phyloP scores from a whole-genome alignment of 148 eudicot genomes.

The Amaranthus palmeri region DNA sequence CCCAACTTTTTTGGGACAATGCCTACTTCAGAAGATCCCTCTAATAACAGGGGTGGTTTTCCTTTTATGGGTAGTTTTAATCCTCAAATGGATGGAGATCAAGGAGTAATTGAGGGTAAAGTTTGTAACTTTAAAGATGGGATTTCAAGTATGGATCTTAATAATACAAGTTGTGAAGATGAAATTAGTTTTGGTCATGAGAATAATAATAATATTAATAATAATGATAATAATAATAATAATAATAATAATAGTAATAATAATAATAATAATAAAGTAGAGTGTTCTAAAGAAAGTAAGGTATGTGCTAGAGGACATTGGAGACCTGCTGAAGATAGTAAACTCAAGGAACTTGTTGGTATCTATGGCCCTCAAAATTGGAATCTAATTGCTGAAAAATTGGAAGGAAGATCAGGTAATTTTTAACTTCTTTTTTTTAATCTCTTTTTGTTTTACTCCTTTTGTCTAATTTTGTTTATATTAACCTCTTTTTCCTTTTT shows the following conservation, averaged over 20 bases:
- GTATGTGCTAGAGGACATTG: constrained; percentile 81
- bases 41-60: constrained; percentile 17
- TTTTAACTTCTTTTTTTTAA: not conserved
- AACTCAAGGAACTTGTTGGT: constrained; percentile 70
- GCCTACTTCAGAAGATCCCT: constrained; percentile 16
- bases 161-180: constrained; percentile 20
- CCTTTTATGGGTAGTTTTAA: constrained; percentile 16
- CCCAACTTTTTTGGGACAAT: constrained; percentile 13
- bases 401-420: constrained; percentile 80
- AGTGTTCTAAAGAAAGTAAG: constrained; percentile 32
- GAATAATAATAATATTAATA: constrained; percentile 2
- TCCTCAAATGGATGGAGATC: constrained; percentile 1
- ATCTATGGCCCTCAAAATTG: constrained; percentile 84
- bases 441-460: not conserved
- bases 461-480: too few species aligned
- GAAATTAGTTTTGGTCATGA: constrained; percentile 4
- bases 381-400: constrained; percentile 80
- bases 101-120: constrained; percentile 9
- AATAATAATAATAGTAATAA: not conserved
- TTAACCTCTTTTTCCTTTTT: too few species aligned
- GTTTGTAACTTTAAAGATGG: constrained; percentile 22
- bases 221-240: not conserved
- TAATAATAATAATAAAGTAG: constrained; percentile 3
- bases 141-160: constrained; percentile 30
- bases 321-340: constrained; percentile 76